A percentile compares a stretch with the other conserved stretches of the same genome.
Conservation (phyloP, 225 moss, liverwort and hornwort species). For the Polytrichum formosum region DNA sequence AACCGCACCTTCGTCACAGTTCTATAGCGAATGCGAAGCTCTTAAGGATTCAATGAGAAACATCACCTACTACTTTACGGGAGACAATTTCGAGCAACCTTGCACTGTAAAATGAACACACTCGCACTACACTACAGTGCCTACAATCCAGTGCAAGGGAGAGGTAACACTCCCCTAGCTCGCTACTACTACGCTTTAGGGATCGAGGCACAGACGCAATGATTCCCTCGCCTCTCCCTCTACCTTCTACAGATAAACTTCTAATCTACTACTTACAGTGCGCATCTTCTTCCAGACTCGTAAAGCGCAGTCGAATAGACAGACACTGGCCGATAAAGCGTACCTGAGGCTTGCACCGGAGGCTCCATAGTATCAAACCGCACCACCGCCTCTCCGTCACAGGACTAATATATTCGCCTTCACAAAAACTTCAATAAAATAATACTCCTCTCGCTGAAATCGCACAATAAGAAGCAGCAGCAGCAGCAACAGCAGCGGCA, state of each 20-base stretch:
- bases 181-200: neutral
- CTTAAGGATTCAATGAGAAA: too few species aligned
- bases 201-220: neutral
- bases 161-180: too few species aligned
- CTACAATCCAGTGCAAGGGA: too few species aligned
- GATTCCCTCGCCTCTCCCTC: neutral
- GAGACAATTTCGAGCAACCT: too few species aligned
- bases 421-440: neutral
- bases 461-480: neutral
- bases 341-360: slow-evolving; percentile 29
- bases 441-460: neutral
- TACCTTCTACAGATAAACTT: neutral
- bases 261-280: neutral
- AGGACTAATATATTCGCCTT: neutral
- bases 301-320: too few species aligned
- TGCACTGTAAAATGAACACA: too few species aligned
- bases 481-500: neutral
- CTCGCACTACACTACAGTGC: too few species aligned
- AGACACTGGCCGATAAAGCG: too few species aligned
- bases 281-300: neutral
- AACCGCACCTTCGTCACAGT: too few species aligned
- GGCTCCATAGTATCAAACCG: slow-evolving; percentile 32
- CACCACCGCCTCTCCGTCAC: slow-evolving; percentile 7
- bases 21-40: too few species aligned
- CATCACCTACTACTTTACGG: too few species aligned